Evolutionary conservation across 2,329 filamentous ascomycete genomes (phyloP).

Genomic region (Huntiella abstrusa): DNA sequence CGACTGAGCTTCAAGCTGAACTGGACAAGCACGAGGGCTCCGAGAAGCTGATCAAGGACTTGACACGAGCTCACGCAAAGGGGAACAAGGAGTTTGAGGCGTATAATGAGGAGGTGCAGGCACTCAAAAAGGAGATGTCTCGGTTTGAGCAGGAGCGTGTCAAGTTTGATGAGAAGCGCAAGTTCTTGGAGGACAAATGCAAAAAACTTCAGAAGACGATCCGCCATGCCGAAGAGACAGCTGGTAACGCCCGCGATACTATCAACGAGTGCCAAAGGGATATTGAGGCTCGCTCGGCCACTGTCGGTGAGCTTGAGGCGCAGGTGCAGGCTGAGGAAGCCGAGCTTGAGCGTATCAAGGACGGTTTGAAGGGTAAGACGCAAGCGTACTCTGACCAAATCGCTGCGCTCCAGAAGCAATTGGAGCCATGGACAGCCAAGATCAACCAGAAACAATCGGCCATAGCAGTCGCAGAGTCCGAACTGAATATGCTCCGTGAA

Average conservation of each 20-base stretch:
- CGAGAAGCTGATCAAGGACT: slow-evolving; percentile 73
- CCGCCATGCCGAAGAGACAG: slow-evolving; percentile 53
- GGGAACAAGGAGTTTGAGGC: slow-evolving; percentile 68
- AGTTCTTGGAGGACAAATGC: slow-evolving; percentile 76
- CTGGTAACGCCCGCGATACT: slow-evolving; percentile 55
- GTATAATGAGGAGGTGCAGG: slow-evolving; percentile 65
- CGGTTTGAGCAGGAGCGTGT: slow-evolving; percentile 93
- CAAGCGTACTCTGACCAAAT: slow-evolving; percentile 89
- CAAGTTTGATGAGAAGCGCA: slow-evolving; percentile 95
- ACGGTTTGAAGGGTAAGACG: slow-evolving; percentile 84
- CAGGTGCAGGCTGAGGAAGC: slow-evolving; percentile 62
- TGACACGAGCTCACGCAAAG: slow-evolving; percentile 68
- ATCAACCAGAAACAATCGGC: slow-evolving; percentile 91
- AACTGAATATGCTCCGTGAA: slow-evolving; percentile 78
- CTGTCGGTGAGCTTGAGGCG: slow-evolving; percentile 58
- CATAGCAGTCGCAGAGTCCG: slow-evolving; percentile 86
- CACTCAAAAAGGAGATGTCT: slow-evolving; percentile 66
- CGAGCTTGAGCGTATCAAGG: slow-evolving; percentile 65
- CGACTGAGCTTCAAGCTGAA: slow-evolving; percentile 68
- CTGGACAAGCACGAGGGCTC: slow-evolving; percentile 81
- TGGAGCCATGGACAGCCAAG: slow-evolving; percentile 93
- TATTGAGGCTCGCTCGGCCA: slow-evolving; percentile 54
- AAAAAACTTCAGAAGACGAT: slow-evolving; percentile 90
- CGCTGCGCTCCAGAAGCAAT: slow-evolving; percentile 71
- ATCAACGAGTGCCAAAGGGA: slow-evolving; percentile 63